Evolutionary conservation across 192 early-diverging fungal species (phyloP), one percentile per base, ranked within the genome.

Genomic region (Mortierella alpina): DNA sequence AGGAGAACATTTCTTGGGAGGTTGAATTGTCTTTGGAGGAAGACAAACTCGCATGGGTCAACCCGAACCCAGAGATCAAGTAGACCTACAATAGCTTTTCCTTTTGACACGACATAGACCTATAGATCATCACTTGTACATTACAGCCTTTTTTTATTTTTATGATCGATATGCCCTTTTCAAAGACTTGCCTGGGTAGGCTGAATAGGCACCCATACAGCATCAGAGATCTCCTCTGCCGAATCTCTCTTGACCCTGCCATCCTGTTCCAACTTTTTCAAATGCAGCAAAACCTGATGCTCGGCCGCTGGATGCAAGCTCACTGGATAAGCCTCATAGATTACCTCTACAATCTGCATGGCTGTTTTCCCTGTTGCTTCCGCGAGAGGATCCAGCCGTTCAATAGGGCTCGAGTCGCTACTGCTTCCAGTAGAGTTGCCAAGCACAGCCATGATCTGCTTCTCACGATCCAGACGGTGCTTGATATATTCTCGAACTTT

Each of bases 391-490:
- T 52, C 15, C 17, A n/a, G 31, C 20, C 56, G 40, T 59, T 45
- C 15, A 31, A 3, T 41, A 42, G 39, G 39, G 6, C 41, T 59
- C 6, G 14, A 44, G 57, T 2, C 50, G 13, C 40, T 31, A 31
- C 6, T 68, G 17, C 18, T 12, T 10, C 10, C 10, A 22, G 10
- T 40, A 48, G 17, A 40, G 14, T 39, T 42, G 13, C 50, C 31
- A 6, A 93, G 56, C 3, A 90, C 82, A 0, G 63, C 66, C n/a
- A 92, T 10, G 55, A 97, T 93, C 75, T 96, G 90, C 13, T 80
- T 58, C 64, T 97, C 96, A 50, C 96, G 88, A 47, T 91, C 86
- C 22, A 84, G 62, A 9, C 96, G 91, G 80, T 97, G 95, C 10
- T 69, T 66, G 23, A 96, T 93, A 70, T 96, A 97, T 59, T 92